Conservation (phyloP, 1,139 yeast species). For the Magnusiomyces tetraspermus region DNA sequence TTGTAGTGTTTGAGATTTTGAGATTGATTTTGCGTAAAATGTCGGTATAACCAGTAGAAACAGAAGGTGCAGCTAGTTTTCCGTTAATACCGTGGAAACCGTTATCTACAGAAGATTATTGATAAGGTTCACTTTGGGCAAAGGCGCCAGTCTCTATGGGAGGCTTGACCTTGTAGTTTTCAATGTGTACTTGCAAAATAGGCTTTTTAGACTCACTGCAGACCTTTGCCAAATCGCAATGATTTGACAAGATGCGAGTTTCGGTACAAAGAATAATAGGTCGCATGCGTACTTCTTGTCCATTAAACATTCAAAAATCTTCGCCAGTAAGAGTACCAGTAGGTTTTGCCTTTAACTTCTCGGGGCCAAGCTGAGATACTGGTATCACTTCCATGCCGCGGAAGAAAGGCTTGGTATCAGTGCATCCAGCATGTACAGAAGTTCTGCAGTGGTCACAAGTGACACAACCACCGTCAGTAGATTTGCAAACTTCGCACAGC, state of each 20-base stretch:
- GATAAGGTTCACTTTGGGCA: conserved; percentile 15
- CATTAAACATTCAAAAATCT: conserved; percentile 23
- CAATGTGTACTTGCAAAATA: conserved; percentile 27
- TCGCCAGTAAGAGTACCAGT: background rate
- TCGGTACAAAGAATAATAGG: conserved; percentile 29
- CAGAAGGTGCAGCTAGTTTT: background rate
- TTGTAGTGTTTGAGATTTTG: background rate
- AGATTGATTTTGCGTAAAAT: background rate
- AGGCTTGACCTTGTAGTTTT: conserved; percentile 23
- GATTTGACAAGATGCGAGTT: conserved; percentile 11
- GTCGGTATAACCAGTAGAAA: background rate
- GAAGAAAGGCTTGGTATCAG: conserved; percentile 31
- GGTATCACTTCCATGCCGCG: conserved; percentile 30
- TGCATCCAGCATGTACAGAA: conserved; percentile 58
- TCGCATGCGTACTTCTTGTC: conserved; percentile 29
- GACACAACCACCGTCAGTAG: conserved; percentile 36
- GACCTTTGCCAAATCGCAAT: conserved; percentile 14
- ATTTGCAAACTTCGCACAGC: conserved; percentile 37
- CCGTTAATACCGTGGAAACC: background rate
- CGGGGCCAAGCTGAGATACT: conserved; percentile 18
- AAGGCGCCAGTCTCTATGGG: conserved; percentile 21
- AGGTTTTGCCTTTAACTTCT: conserved; percentile 19
- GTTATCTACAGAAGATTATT: background rate
- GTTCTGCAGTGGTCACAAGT: conserved; percentile 38
- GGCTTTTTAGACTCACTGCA: conserved; percentile 23